A percentile compares a stretch with the other conserved stretches of the same genome.
These are phyloP conservation scores for Rhodamnia rubescens DNA, from an alignment of 345 rosid genomes.

Conservation along the genomic window DNA sequence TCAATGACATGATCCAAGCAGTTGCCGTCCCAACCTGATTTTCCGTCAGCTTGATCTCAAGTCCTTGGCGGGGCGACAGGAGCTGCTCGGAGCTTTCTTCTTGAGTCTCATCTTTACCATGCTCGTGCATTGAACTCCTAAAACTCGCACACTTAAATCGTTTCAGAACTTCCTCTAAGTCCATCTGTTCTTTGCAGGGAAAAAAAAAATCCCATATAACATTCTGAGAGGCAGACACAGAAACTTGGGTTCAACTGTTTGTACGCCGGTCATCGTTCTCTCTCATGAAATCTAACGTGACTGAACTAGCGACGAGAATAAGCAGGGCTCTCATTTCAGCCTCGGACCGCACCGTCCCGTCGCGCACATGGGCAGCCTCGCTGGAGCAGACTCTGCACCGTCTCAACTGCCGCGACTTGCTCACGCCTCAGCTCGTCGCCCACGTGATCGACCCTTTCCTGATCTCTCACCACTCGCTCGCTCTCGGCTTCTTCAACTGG, in stretches of 20 bases:
- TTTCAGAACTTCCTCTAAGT: neutral
- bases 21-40: neutral
- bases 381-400: constrained; percentile 59
- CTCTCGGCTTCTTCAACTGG: constrained; percentile 95
- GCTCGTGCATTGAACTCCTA: neutral
- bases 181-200: neutral
- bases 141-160: too few species aligned
- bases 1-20: neutral
- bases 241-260: neutral
- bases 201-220: too few species aligned
- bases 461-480: constrained; percentile 53
- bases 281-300: constrained; percentile 11
- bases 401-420: constrained; percentile 32
- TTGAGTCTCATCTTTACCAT: neutral
- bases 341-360: constrained; percentile 26
- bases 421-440: constrained; percentile 59
- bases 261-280: neutral
- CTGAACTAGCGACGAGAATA: constrained; percentile 46
- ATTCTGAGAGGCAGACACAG: too few species aligned
- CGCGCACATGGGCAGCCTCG: constrained; percentile 47
- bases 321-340: constrained; percentile 53
- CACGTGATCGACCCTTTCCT: constrained; percentile 70
- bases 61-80: neutral
- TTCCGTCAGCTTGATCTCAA: neutral
- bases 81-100: neutral